Base-by-base conservation (phyloP, 805 yeast species). In the Candida peoriensis region DNA sequence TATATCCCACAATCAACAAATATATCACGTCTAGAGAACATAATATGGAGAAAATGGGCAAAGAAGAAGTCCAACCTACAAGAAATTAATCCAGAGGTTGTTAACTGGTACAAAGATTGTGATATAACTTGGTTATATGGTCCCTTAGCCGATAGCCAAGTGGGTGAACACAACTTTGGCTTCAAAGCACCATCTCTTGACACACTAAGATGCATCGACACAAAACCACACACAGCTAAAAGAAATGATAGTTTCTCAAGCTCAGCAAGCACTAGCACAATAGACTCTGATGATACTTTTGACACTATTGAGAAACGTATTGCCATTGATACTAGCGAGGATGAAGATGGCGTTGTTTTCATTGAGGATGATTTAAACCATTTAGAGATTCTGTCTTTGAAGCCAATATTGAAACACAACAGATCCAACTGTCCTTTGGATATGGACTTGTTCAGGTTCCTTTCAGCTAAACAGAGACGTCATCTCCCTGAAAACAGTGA, bases 111-210 rank as follows among this genome's bases (percentile, higher is more conserved):
- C 40, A 93, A 93, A 61, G 97, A 89, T 48, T 78, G 78, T 48
- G 98, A 90, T 54, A 90, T 90, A 18, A 87, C 96, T 1, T 90
- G 96, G 88, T 72, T 90, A 7, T 93, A 89, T 60, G 98, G 98
- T 2, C 98, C 98, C 62, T 30, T 53, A 8, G 50, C 48, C 4
- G 36, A 30, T 20, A 23, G 36, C 20, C 28, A 34, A 9, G 18
- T 28, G 6, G 23, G 37, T n/a, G 43, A 42, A 13, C 29, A 35
- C 11, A 29, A 36, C 25, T 46, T 46, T 33, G 48, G 48, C 4
- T 31, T 31, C 8, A 7, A 11, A n/a, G n/a, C n/a, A n/a, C n/a
- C n/a, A n/a, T n/a, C n/a, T n/a, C n/a, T n/a, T n/a, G n/a, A n/a
- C n/a, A n/a, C n/a, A n/a, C n/a, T n/a, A n/a, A n/a, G n/a, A n/a